Conservation (phyloP, 495 filamentous ascomycete species). For the Aspergillus wentii region DNA sequence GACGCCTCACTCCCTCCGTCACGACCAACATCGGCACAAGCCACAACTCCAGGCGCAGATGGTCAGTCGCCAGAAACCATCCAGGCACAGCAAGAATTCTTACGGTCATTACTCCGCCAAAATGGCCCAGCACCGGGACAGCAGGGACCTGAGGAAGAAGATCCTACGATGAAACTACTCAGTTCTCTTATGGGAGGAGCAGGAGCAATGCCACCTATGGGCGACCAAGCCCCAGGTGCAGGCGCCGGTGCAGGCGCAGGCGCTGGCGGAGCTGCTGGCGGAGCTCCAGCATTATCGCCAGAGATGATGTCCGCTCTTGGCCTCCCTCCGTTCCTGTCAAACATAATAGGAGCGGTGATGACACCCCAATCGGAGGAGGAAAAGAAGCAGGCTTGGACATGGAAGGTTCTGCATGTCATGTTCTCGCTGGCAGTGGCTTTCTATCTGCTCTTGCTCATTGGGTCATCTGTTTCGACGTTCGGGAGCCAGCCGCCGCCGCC, state of each 20-base stretch:
- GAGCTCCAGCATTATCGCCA: slow-evolving; percentile 26
- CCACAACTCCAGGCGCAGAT: slow-evolving; percentile 6
- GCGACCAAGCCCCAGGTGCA: no score
- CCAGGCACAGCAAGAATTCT: slow-evolving; percentile 37
- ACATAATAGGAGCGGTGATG: slow-evolving; percentile 27
- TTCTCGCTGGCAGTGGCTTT: slow-evolving; percentile 67
- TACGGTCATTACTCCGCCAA: slow-evolving; percentile 39
- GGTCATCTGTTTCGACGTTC: slow-evolving; percentile 31
- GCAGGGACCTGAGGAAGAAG: slow-evolving; percentile 34
- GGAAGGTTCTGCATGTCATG: slow-evolving; percentile 71
- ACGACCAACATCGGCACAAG: slow-evolving; percentile 6
- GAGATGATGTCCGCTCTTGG: slow-evolving; percentile 31
- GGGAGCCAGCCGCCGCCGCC: slow-evolving; percentile 50
- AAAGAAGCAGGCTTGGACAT: slow-evolving; percentile 51
- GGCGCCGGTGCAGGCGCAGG: slow-evolving; percentile 9
- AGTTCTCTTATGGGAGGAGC: slow-evolving; percentile 50
- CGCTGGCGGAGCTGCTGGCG: slow-evolving; percentile 20
- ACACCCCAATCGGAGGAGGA: slow-evolving; percentile 30
- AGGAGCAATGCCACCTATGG: no score
- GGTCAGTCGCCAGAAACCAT: slow-evolving; percentile 19
- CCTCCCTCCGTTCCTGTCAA: slow-evolving; percentile 42
- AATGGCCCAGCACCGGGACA: slow-evolving; percentile 24
- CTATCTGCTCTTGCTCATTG: slow-evolving; percentile 53
- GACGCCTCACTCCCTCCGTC: slow-evolving; percentile 10
- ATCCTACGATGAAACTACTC: slow-evolving; percentile 60